Base-by-base conservation (phyloP, 2,329 filamentous ascomycete species). In the Celoporthe dispersa region DNA sequence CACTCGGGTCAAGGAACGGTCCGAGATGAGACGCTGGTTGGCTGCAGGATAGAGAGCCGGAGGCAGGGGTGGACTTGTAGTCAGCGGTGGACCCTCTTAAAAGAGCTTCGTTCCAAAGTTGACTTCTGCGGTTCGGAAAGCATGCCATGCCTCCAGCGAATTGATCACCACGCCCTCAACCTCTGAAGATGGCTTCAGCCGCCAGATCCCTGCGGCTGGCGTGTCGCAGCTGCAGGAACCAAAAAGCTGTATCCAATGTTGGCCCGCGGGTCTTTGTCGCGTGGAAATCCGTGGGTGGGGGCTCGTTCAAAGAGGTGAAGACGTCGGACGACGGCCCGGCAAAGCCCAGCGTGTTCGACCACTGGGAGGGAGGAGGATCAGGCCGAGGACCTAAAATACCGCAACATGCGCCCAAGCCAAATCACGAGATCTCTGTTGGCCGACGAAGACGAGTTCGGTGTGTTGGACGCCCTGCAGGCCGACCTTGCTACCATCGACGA, bases 171-270 rank as follows among this genome's bases (percentile, higher is more conserved):
- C 41, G 39, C 59, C 19, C 22, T 31, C 44, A 51, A n/a, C 31
- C 33, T 62, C 39, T 35, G 31, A 68, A 71, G 72, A 84, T 84
- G 82, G 80, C 81, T 75, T 80, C 80, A 70, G 78, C 79, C 70
- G 78, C 81, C 72, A 79, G 78, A 73, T 77, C 81, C 22, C 76
- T 83, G 75, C 80, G 81, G 76, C 75, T 81, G 67, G 79, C 78
- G 73, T 74, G 81, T 70, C 80, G 79, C 74, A 76, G 77, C 70
- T 77, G 78, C 75, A 78, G 78, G 67, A 74, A 73, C 63, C 59
- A 75, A 41, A 72, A 75, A 31, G 67, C 73, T 53, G 66, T 72
- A 33, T 73, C 70, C 19, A 70, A 70, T 48, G 63, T 73, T 62
- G 68, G 73, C 61, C 68, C 73, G 31, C 76, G 69, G 57, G 72